Evolutionary conservation across 1,284 basidiomycete species (phyloP).

Genomic region (Apiotrichum porosum): DNA sequence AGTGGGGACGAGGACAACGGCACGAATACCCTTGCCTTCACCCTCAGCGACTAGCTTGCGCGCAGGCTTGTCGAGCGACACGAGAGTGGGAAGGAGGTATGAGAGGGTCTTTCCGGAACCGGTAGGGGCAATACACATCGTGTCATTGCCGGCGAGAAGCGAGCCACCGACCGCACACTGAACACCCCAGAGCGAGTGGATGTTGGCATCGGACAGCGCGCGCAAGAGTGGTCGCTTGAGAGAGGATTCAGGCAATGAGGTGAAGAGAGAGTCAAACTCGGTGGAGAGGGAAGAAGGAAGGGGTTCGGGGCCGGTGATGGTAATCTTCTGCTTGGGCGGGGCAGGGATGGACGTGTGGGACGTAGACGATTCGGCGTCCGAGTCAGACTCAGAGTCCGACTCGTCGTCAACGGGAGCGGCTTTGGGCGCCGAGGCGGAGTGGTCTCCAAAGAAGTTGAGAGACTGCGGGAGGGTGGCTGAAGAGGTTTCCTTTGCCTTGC

Average conservation of each 20-base stretch:
- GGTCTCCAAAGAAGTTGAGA: slow-evolving; percentile 85
- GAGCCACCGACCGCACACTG: slow-evolving; percentile 40
- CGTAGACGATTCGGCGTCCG: slow-evolving; percentile 13
- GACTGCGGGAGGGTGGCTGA: slow-evolving; percentile 59
- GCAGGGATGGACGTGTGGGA: slow-evolving; percentile 22
- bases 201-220: slow-evolving; percentile 22
- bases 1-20: slow-evolving; percentile 83
- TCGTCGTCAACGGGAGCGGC: slow-evolving; percentile 27
- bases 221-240: slow-evolving; percentile 29
- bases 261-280: slow-evolving; percentile 39
- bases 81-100: slow-evolving; percentile 76
- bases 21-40: slow-evolving; percentile 63
- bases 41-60: slow-evolving; percentile 37
- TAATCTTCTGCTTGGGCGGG: slow-evolving; percentile 48
- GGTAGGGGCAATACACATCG: slow-evolving; percentile 87
- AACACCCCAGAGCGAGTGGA: slow-evolving; percentile 39
- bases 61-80: slow-evolving; percentile 60
- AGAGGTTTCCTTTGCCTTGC: slow-evolving; percentile 16
- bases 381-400: slow-evolving; percentile 19
- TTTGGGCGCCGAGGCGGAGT: slow-evolving; percentile 50
- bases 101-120: slow-evolving; percentile 91
- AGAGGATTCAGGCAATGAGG: slow-evolving; percentile 19
- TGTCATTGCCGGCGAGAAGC: slow-evolving; percentile 60
- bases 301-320: slow-evolving; percentile 40
- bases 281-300: slow-evolving; percentile 41